These are phyloP conservation scores for Capsicum baccatum DNA, from an alignment of 257 asterid species.

Conservation along the genomic window DNA sequence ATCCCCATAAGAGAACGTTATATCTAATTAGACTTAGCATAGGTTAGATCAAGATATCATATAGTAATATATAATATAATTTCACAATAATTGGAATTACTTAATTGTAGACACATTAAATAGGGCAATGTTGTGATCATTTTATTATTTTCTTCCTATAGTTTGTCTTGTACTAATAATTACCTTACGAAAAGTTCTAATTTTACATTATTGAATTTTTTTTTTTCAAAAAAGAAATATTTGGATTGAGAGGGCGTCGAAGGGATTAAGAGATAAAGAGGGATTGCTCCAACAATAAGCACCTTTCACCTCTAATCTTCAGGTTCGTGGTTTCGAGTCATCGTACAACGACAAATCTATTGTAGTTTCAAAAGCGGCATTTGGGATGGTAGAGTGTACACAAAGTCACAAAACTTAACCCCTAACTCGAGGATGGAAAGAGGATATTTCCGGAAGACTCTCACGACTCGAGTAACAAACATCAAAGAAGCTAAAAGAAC, in stretches of 20 bases:
- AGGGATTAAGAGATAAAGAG: neutral
- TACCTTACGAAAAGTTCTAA: neutral
- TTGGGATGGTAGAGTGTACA: too few relatives aligned
- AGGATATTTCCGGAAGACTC: too few relatives aligned
- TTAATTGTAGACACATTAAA: neutral
- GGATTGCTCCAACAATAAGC: too few relatives aligned
- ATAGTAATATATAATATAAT: neutral
- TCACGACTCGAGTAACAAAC: too few relatives aligned
- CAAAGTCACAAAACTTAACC: too few relatives aligned
- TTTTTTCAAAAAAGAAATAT: neutral
- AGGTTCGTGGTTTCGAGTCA: too few relatives aligned
- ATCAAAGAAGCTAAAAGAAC: too few relatives aligned
- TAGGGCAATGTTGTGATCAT: neutral
- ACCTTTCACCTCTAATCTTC: too few relatives aligned
- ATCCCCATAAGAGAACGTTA: neutral
- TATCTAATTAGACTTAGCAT: neutral
- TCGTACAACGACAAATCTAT: too few relatives aligned
- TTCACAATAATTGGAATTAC: neutral
- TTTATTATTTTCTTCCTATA: neutral
- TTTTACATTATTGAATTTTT: neutral
- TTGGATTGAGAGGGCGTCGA: neutral
- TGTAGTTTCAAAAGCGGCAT: too few relatives aligned
- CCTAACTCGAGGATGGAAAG: too few relatives aligned
- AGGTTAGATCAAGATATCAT: neutral
- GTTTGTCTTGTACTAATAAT: neutral